phyloP scores from a whole-genome alignment of 495 filamentous ascomycete species.

The Aspergillus nanangensis region DNA sequence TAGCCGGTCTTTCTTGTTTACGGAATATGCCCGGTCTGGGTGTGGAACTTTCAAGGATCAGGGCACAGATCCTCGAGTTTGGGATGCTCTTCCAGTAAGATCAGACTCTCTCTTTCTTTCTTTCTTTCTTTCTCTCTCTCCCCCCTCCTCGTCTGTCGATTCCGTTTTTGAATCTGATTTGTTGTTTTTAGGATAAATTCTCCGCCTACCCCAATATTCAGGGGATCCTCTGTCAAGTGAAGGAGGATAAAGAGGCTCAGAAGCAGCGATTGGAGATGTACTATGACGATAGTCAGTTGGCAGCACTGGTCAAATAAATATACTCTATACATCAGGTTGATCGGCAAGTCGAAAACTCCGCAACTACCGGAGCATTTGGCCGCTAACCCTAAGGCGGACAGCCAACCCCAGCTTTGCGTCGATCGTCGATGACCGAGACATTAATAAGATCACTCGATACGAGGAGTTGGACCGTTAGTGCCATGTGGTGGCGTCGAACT shows the following conservation, averaged over 20 bases:
- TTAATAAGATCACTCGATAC: neutral
- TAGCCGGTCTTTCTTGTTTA: slow-evolving; percentile 36
- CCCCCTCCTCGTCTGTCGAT: too few species aligned
- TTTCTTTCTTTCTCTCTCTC: too few species aligned
- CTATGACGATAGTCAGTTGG: slow-evolving; percentile 25
- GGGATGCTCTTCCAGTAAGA: slow-evolving; percentile 35
- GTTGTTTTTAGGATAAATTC: slow-evolving; percentile 28
- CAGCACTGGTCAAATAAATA: slow-evolving; percentile 10
- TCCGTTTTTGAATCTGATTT: slow-evolving; percentile 2
- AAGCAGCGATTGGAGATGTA: slow-evolving; percentile 21
- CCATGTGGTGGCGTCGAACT: neutral
- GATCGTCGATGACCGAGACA: neutral
- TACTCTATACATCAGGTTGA: neutral
- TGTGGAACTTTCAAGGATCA: slow-evolving; percentile 32
- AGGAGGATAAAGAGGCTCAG: slow-evolving; percentile 27
- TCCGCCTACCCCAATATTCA: slow-evolving; percentile 33
- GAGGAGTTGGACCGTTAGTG: neutral
- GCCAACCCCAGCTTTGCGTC: neutral
- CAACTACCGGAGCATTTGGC: slow-evolving; percentile 5
- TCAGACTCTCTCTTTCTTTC: too few species aligned
- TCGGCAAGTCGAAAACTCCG: neutral
- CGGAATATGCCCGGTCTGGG: slow-evolving; percentile 33
- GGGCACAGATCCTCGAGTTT: slow-evolving; percentile 37
- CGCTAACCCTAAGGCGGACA: neutral
- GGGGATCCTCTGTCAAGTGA: slow-evolving; percentile 26